Conservation (phyloP, 1,284 basidiomycete species). For the Fomes fomentarius region DNA sequence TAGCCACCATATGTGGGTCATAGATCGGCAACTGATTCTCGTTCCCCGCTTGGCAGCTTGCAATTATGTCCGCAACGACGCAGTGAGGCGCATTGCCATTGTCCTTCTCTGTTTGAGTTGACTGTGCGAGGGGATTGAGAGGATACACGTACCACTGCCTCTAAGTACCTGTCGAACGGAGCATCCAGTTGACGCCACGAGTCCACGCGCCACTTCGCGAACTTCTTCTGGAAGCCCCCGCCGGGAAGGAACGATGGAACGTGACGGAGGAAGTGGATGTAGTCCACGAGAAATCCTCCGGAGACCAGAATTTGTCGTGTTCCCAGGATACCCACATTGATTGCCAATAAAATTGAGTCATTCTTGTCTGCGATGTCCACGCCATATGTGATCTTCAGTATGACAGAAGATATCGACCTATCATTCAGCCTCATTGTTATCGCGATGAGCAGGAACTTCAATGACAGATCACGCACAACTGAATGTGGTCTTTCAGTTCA, state of each 20-base stretch:
- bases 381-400: constrained; percentile 20
- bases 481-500: background rate
- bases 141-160: too few relatives aligned
- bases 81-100: background rate
- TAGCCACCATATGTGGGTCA: background rate
- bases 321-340: constrained; percentile 10
- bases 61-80: background rate
- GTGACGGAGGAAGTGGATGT: constrained; percentile 13
- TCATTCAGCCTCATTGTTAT: too few relatives aligned
- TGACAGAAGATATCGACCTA: constrained; percentile 4
- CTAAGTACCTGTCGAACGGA: too few relatives aligned
- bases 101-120: background rate
- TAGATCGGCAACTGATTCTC: background rate
- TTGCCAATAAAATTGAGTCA: constrained; percentile 11
- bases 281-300: constrained; percentile 11
- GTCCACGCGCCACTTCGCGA: constrained; percentile 5
- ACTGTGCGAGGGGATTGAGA: background rate
- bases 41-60: background rate
- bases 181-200: background rate
- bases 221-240: constrained; percentile 6
- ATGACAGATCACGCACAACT: constrained; percentile 8
- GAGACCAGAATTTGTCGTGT: background rate
- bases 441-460: background rate
- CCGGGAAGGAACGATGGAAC: constrained; percentile 18
- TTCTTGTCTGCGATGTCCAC: constrained; percentile 7